A percentile compares a stretch with the other conserved stretches of the same genome.
Conservation (phyloP, 23 red algal genomes). For the Gracilariopsis chorda region DNA sequence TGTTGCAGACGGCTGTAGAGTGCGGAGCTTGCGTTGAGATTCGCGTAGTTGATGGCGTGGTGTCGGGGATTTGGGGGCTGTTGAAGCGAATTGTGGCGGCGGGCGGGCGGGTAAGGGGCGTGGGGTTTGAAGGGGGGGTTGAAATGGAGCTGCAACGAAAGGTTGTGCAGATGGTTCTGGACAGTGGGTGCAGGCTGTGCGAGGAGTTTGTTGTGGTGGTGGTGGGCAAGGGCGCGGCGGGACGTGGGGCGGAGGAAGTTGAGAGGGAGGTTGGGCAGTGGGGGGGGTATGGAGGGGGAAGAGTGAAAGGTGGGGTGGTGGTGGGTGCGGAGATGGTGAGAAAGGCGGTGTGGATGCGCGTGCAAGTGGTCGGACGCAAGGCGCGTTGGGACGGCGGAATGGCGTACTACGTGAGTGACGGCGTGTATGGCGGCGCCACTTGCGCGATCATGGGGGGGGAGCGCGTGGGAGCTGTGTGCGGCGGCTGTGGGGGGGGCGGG, state of each 20-base stretch:
- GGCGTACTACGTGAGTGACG: conserved; percentile 78
- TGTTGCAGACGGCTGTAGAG: background rate
- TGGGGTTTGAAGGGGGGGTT: background rate
- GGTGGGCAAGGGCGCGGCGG: background rate
- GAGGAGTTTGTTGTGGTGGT: background rate
- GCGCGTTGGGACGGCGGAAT: background rate
- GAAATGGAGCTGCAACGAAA: too few relatives aligned
- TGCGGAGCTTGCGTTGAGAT: background rate
- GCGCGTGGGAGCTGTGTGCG: background rate
- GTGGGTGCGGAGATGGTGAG: background rate
- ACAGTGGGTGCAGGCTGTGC: background rate
- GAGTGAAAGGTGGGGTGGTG: background rate
- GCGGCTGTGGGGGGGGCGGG: background rate
- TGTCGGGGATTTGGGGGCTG: background rate
- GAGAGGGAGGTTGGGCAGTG: background rate
- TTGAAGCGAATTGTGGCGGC: background rate
- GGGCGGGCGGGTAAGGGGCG: background rate
- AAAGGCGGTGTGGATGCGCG: background rate
- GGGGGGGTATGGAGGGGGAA: background rate
- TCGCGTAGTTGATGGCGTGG: background rate
- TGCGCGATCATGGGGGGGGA: conserved; percentile 46
- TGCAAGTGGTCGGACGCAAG: conserved; percentile 5
- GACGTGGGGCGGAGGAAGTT: background rate
- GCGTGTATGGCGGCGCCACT: conserved; percentile 73
- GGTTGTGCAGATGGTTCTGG: background rate